These are phyloP conservation scores for Lachancea fermentati DNA, from an alignment of 805 yeast genomes.

Conservation along the genomic window DNA sequence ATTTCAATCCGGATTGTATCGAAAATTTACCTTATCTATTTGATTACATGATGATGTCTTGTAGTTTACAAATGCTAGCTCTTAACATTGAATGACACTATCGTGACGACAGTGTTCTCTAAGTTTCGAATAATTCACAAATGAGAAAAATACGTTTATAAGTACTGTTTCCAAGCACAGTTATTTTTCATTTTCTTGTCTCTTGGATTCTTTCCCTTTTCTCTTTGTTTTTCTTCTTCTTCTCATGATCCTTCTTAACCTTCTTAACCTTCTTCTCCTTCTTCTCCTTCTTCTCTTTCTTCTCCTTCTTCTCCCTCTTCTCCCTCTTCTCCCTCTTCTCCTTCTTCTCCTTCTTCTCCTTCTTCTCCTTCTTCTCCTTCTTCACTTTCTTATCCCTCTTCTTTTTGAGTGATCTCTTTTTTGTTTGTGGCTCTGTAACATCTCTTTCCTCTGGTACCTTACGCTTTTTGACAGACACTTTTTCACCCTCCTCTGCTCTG, in stretches of 20 bases:
- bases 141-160: constrained; percentile 6
- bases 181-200: constrained; percentile 32
- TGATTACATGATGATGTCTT: too few relatives aligned
- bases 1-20: too few relatives aligned
- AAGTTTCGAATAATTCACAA: constrained; percentile 10
- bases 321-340: constrained; percentile 11
- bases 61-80: too few relatives aligned
- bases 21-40: too few relatives aligned
- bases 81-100: too few relatives aligned
- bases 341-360: constrained; percentile 7
- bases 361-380: constrained; percentile 12
- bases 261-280: constrained; percentile 20
- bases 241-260: constrained; percentile 21
- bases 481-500: constrained; percentile 8
- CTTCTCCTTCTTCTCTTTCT: constrained; percentile 18
- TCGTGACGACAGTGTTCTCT: too few relatives aligned
- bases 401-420: constrained; percentile 14
- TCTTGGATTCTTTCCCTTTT: constrained; percentile 12
- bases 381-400: constrained; percentile 14
- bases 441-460: constrained; percentile 8
- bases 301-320: constrained; percentile 14
- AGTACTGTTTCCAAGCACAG: constrained; percentile 21
- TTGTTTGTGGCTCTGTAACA: constrained; percentile 13
- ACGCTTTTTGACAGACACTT: constrained; percentile 6
- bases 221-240: constrained; percentile 24